A percentile compares a stretch with the other conserved stretches of the same genome.
These are phyloP conservation scores for Magnusiomyces sp. DNA, from an alignment of 1,139 yeast species.

Conservation along the genomic window DNA sequence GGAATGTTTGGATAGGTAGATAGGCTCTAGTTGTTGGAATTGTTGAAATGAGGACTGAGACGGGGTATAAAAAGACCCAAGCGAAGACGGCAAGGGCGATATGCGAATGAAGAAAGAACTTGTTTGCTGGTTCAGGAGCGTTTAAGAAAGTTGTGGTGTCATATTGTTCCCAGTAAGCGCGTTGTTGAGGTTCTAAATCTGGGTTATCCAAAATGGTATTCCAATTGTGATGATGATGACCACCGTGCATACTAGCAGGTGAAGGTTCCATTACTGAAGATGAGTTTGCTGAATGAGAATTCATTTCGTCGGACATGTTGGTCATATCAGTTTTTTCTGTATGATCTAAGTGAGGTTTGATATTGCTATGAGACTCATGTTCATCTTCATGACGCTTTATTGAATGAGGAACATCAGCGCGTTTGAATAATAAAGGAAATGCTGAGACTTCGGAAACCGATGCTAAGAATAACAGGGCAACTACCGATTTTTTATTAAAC, in stretches of 20 bases:
- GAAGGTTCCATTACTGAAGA: conserved; percentile 23
- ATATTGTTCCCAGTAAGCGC: conserved; percentile 68
- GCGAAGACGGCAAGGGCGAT: conserved; percentile 40
- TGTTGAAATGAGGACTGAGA: conserved; percentile 51
- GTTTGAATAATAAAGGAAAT: too few relatives aligned
- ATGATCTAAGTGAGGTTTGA: too few relatives aligned
- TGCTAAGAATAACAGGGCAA: too few relatives aligned
- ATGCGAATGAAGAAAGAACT: conserved; percentile 52
- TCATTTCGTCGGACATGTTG: background rate
- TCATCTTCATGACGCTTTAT: too few relatives aligned
- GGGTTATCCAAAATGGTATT: conserved; percentile 61
- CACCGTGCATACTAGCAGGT: conserved; percentile 26
- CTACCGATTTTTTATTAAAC: too few relatives aligned
- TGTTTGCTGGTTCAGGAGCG: conserved; percentile 35
- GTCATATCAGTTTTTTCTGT: background rate
- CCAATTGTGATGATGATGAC: conserved; percentile 46
- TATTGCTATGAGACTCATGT: too few relatives aligned
- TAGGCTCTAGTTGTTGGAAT: conserved; percentile 51
- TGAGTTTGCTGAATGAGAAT: background rate
- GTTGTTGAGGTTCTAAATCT: conserved; percentile 60
- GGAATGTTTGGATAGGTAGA: conserved; percentile 47
- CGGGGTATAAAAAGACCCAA: conserved; percentile 58
- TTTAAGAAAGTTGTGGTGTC: conserved; percentile 74
- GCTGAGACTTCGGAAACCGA: too few relatives aligned
- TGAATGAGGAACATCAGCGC: too few relatives aligned